Conservation (phyloP, 2,329 filamentous ascomycete genomes). For the Allantophomopsis cytisporea region DNA sequence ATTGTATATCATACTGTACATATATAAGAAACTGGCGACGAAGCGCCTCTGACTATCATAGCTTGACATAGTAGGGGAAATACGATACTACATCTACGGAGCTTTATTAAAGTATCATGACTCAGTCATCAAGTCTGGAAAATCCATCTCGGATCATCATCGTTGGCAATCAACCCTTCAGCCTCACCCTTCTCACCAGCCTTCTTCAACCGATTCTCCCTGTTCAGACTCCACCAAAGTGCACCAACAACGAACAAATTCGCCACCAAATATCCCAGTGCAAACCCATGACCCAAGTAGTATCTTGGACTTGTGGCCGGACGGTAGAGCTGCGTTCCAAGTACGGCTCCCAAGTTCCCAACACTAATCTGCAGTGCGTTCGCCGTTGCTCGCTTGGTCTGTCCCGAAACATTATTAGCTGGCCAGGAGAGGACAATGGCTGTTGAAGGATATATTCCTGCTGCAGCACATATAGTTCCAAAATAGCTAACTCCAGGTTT, state of each 20-base stretch:
- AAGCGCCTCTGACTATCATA: no score
- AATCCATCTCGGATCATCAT: conserved; percentile 52
- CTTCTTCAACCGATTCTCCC: conserved; percentile 39
- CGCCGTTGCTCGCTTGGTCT: conserved; percentile 55
- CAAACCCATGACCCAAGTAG: conserved; percentile 52
- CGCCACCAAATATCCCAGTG: conserved; percentile 45
- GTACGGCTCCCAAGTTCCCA: conserved; percentile 52
- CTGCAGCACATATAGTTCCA: conserved; percentile 49
- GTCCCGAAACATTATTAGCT: conserved; percentile 57
- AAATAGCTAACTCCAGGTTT: conserved; percentile 43
- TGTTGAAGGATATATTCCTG: conserved; percentile 52
- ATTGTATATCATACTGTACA: no score
- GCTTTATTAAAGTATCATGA: no score
- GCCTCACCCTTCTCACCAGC: conserved; percentile 25
- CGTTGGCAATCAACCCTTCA: conserved; percentile 38
- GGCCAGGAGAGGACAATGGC: conserved; percentile 56
- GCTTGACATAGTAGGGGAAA: no score
- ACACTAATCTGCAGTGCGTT: conserved; percentile 63
- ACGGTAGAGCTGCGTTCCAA: conserved; percentile 59
- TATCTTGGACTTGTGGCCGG: conserved; percentile 45
- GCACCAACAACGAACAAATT: conserved; percentile 39
- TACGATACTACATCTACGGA: no score
- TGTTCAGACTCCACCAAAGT: conserved; percentile 38
- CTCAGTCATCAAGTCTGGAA: conserved; percentile 28
- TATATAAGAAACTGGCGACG: no score